A percentile compares a stretch with the other conserved stretches of the same genome.
Evolutionary conservation across 1,284 basidiomycete genomes (phyloP).

Genomic region (Anthracocystis panici-leucophaei): DNA sequence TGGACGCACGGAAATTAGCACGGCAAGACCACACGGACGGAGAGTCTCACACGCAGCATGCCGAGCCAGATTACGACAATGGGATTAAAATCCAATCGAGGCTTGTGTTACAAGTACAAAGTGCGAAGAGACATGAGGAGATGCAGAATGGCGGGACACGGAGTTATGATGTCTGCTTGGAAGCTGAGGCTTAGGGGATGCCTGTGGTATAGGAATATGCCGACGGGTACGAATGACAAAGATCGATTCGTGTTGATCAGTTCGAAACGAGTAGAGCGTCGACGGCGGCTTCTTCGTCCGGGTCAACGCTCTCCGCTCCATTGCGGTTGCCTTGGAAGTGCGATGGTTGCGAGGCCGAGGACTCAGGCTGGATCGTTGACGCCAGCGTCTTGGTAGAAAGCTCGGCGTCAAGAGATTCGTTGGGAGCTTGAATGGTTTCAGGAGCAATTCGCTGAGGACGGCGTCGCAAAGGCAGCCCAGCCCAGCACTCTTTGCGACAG

Average conservation of each 20-base stretch:
- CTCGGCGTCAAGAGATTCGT: not conserved
- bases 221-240: not conserved
- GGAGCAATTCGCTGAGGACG: constrained; percentile 27
- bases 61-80: not conserved
- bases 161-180: not conserved
- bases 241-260: not conserved
- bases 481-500: constrained; percentile 65
- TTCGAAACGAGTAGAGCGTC: constrained; percentile 20
- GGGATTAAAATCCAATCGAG: not conserved
- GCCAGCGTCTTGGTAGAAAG: not conserved
- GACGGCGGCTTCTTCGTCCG: constrained; percentile 21
- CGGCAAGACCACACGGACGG: too few relatives aligned
- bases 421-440: not conserved
- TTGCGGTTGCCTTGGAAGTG: not conserved
- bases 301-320: not conserved
- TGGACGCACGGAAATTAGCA: too few relatives aligned
- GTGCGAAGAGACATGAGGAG: not conserved
- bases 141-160: not conserved
- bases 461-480: constrained; percentile 50
- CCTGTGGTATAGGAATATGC: not conserved
- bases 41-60: too few relatives aligned
- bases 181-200: not conserved
- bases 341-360: not conserved
- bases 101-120: not conserved
- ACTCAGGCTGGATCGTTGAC: not conserved